These are phyloP conservation scores for Achlya hypogyna DNA, from an alignment of 352 stramenopile genomes.

Conservation along the genomic window DNA sequence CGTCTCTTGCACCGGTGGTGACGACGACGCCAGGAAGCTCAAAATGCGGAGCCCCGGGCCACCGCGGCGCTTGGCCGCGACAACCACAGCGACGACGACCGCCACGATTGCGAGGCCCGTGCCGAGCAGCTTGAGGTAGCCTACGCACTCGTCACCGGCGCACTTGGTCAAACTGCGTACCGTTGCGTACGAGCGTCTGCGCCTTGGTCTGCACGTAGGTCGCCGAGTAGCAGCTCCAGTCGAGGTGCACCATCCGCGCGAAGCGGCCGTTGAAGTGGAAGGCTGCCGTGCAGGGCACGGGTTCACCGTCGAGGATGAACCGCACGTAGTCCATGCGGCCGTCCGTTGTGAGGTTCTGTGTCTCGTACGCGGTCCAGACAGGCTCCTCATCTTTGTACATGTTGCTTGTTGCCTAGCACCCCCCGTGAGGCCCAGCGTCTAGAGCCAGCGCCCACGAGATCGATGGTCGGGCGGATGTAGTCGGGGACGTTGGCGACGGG, in stretches of 20 bases:
- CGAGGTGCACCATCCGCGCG: slow-evolving; percentile 7
- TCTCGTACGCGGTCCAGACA: slow-evolving; percentile 14
- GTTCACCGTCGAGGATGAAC: slow-evolving; percentile 12
- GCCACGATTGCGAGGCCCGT: not conserved
- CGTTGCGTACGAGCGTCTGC: not conserved
- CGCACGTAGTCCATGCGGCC: slow-evolving; percentile 9
- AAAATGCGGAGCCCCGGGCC: not conserved
- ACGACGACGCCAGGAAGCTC: not conserved
- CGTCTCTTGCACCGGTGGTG: not conserved
- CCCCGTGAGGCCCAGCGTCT: not conserved
- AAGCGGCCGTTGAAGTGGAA: slow-evolving; percentile 1
- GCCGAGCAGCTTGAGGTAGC: not conserved
- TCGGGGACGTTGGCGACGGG: not conserved
- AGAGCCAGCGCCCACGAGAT: not conserved
- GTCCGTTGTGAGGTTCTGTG: not conserved
- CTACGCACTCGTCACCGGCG: not conserved
- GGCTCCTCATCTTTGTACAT: not conserved
- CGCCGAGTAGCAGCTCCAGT: slow-evolving; percentile 10
- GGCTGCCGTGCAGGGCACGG: slow-evolving; percentile 2
- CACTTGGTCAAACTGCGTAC: not conserved
- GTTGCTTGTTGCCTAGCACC: not conserved
- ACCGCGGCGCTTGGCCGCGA: not conserved
- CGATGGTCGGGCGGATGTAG: not conserved
- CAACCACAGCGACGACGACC: not conserved
- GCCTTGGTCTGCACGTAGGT: not conserved